These are phyloP conservation scores for Tetrastigma voinierianum DNA, from an alignment of 164 flowering plant genomes.

Conservation along the genomic window DNA sequence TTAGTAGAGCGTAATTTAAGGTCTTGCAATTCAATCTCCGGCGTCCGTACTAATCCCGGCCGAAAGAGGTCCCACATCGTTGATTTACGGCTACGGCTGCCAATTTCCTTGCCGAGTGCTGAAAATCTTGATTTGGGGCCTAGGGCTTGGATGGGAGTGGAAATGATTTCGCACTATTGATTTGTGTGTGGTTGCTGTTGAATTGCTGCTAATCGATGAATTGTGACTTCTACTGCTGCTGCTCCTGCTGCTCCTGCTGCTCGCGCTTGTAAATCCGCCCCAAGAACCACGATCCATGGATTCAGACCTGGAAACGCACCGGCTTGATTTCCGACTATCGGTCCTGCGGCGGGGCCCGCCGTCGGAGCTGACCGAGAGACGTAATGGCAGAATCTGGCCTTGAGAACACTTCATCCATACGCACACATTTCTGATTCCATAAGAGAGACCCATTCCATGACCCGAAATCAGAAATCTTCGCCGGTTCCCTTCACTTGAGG, in stretches of 20 bases:
- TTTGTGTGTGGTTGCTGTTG: conserved; percentile 14
- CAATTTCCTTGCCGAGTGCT: conserved; percentile 2
- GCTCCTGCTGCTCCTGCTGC: conserved; percentile 50
- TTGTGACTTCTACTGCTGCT: conserved; percentile 45
- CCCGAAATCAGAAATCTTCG: conserved; percentile 52
- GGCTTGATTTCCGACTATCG: conserved; percentile 5
- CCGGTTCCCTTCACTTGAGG: not conserved
- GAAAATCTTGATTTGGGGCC: conserved; percentile 42
- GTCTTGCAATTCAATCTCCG: conserved; percentile 55
- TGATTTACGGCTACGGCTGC: conserved; percentile 21
- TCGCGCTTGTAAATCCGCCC: conserved; percentile 8
- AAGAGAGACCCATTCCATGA: conserved; percentile 24
- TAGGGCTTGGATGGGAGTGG: conserved; percentile 60
- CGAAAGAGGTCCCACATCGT: conserved; percentile 56
- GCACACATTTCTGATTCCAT: conserved; percentile 54
- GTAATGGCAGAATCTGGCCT: conserved; percentile 74
- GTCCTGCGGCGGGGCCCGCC: conserved; percentile 9
- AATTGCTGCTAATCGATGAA: conserved; percentile 27
- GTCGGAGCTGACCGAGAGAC: conserved; percentile 56
- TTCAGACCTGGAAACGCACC: conserved; percentile 46
- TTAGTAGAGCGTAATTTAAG: conserved; percentile 30
- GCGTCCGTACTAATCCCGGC: conserved; percentile 55
- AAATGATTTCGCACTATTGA: conserved; percentile 31
- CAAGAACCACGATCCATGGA: conserved; percentile 48
- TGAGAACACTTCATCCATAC: conserved; percentile 72